phyloP scores from a whole-genome alignment of 305 asterid species.

The Ilex paraguariensis region DNA sequence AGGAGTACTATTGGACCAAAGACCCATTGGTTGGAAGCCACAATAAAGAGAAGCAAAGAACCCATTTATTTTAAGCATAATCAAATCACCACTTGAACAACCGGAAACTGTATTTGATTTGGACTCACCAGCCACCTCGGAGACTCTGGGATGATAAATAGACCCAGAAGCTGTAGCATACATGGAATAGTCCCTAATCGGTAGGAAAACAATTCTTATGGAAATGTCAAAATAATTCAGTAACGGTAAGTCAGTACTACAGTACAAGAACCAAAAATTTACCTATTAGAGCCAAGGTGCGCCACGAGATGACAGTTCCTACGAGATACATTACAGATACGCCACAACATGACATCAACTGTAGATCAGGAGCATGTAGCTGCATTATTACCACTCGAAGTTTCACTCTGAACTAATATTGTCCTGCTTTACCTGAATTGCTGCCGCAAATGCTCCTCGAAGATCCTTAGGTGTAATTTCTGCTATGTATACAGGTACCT shows the following conservation, averaged over 20 bases:
- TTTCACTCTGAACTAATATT: background rate
- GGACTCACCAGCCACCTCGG: slow-evolving; percentile 85
- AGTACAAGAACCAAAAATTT: background rate
- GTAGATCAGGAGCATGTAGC: slow-evolving; percentile 8
- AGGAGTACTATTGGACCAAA: too few species aligned
- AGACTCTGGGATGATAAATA: slow-evolving; percentile 74
- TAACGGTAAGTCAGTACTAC: background rate
- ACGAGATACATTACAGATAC: slow-evolving; percentile 30
- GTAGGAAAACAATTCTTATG: background rate
- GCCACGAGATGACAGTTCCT: slow-evolving; percentile 35
- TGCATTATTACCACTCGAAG: too few species aligned
- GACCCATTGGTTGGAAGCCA: background rate
- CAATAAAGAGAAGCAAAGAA: slow-evolving; percentile 1
- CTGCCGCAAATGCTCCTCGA: slow-evolving; percentile 23
- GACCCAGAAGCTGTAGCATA: slow-evolving; percentile 51
- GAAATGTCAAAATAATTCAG: background rate
- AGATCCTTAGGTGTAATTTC: slow-evolving; percentile 19
- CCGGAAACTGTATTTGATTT: background rate
- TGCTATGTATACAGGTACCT: slow-evolving; percentile 25
- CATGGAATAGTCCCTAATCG: slow-evolving; percentile 66
- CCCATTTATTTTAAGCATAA: background rate
- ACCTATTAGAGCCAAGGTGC: slow-evolving; percentile 30
- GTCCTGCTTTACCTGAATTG: slow-evolving; percentile 7
- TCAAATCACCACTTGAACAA: background rate
- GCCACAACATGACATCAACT: slow-evolving; percentile 42